Evolutionary conservation across 768 basidiomycete species (phyloP).

Genomic region (Porpolomopsis calyptriformis): DNA sequence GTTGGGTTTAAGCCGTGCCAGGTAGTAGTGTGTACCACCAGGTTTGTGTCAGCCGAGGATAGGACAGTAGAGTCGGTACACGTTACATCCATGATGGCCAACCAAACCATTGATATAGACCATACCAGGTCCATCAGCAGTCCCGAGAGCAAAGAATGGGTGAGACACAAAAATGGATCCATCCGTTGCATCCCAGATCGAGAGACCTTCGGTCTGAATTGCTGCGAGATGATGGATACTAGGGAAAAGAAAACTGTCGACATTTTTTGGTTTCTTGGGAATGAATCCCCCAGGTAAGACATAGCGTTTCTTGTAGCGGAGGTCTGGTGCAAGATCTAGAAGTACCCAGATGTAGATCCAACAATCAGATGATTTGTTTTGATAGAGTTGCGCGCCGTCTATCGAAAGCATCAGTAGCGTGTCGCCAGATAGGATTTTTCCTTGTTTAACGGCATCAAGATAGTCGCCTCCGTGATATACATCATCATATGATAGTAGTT

Average conservation of each 20-base stretch:
- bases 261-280: slow-evolving; percentile 21
- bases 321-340: slow-evolving; percentile 17
- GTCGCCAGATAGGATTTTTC: slow-evolving; percentile 20
- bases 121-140: too few relatives aligned
- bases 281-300: slow-evolving; percentile 18
- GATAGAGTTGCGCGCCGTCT: slow-evolving; percentile 35
- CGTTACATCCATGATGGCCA: slow-evolving; percentile 25
- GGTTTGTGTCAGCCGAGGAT: slow-evolving; percentile 23
- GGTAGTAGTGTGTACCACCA: slow-evolving; percentile 12
- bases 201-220: slow-evolving; percentile 21
- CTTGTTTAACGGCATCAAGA: slow-evolving; percentile 11
- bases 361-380: slow-evolving; percentile 29
- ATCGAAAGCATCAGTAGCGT: slow-evolving; percentile 25
- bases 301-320: slow-evolving; percentile 16
- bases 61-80: slow-evolving; percentile 26
- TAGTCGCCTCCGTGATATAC: slow-evolving; percentile 19
- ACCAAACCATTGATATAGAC: slow-evolving; percentile 28
- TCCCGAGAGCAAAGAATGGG: slow-evolving; percentile 16
- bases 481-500: slow-evolving; percentile 17
- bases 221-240: slow-evolving; percentile 24
- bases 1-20: slow-evolving; percentile 14
- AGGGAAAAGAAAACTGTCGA: slow-evolving; percentile 26
- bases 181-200: slow-evolving; percentile 26
- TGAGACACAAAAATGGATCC: slow-evolving; percentile 6
- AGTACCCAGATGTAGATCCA: slow-evolving; percentile 36